Evolutionary conservation across 805 yeast species (phyloP).

Genomic region (Candida quercuum): DNA sequence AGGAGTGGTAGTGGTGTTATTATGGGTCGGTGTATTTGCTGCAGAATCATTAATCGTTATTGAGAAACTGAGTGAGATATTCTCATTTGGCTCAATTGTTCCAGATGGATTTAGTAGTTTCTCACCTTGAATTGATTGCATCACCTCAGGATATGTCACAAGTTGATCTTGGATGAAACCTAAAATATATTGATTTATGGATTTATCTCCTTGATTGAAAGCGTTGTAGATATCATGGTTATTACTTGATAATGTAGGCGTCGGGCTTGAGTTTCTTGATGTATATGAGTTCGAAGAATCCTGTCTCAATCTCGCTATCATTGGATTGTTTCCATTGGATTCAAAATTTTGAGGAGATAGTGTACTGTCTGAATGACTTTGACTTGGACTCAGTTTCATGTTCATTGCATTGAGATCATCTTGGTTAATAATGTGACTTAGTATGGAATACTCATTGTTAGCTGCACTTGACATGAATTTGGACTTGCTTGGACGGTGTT

Average conservation of each 20-base stretch:
- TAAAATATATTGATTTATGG: slow-evolving; percentile 63
- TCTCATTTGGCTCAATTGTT: not conserved
- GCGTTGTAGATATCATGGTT: slow-evolving; percentile 21
- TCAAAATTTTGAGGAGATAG: slow-evolving; percentile 10
- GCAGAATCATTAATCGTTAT: slow-evolving; percentile 22
- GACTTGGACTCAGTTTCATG: slow-evolving; percentile 2
- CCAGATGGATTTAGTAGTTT: slow-evolving; percentile 3
- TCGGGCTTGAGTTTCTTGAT: slow-evolving; percentile 13
- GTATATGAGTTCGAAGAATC: slow-evolving; percentile 3
- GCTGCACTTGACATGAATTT: slow-evolving; percentile 66
- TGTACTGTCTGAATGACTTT: slow-evolving; percentile 9
- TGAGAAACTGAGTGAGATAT: slow-evolving; percentile 21
- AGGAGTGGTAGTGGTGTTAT: not conserved
- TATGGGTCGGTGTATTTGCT: slow-evolving; percentile 1
- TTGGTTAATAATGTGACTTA: slow-evolving; percentile 55
- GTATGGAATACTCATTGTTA: slow-evolving; percentile 63
- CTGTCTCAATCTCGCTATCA: slow-evolving; percentile 5
- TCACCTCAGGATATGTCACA: slow-evolving; percentile 56
- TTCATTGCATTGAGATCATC: slow-evolving; percentile 16
- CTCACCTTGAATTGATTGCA: slow-evolving; percentile 24
- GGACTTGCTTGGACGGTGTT: slow-evolving; percentile 24
- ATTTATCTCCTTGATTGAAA: slow-evolving; percentile 46
- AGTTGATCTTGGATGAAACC: slow-evolving; percentile 41
- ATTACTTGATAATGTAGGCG: slow-evolving; percentile 11
- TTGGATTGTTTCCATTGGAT: not conserved